Base-by-base conservation (phyloP, 495 filamentous ascomycete genomes). In the Podospora didyma region DNA sequence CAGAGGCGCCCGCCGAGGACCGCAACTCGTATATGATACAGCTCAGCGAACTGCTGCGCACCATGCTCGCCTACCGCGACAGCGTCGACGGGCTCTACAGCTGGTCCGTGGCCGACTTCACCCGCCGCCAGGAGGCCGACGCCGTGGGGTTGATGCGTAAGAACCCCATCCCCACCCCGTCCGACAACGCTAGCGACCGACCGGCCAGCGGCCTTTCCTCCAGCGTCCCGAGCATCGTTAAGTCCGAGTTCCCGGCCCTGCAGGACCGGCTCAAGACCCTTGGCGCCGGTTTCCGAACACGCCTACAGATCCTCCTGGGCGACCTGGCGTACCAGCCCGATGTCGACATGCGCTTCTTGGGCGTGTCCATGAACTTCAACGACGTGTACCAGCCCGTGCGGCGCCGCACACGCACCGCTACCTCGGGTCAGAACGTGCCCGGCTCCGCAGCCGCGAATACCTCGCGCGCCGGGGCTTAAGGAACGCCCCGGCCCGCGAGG, bases 291-390 rank as follows among this genome's bases (percentile, higher is more conserved):
- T 99, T 97, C 78, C 78, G 79, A 52, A 77, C 79, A 0, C 79
- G 87, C 26, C 75, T 97, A 46, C 91, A 91, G 62, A 75, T 89
- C 24, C 75, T 99, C 22, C 76, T 99, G 31, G 90, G 92, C 10
- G 95, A 97, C 71, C 69, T 99, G 56, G 85, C 89, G 9, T 90
- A 94, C 66, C 95, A 97, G 74, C 88, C 92, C 12, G 95, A 98
- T 69, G 85, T 89, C 56, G 94, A 97, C 62, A 92, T 99, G 88
- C 82, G 92, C 42, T 96, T 97, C 75, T 75, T 99, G 57, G 95
- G 88, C 10, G 89, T 96, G 47, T 89, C 93, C 20, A 96, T 99
- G 90, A 99, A 97, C 67, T 99, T 99, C 68, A 99, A 99, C 70
- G 92, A 97, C 70, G 90, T 96, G 7, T 97, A 97, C 72, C 79